These are phyloP conservation scores for Isatis lusitanica DNA, from an alignment of 441 rosid species.

Conservation along the genomic window DNA sequence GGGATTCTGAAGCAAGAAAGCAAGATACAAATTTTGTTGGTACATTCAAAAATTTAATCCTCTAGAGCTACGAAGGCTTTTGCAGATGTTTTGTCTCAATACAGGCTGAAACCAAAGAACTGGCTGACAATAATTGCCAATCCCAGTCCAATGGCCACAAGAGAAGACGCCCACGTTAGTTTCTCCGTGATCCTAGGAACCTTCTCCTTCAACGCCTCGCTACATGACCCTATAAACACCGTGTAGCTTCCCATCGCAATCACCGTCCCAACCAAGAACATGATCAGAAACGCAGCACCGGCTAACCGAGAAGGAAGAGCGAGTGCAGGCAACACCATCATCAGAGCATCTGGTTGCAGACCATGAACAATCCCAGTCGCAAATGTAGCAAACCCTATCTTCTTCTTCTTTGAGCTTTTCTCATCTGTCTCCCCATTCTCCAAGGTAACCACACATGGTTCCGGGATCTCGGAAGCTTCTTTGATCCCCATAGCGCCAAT, in stretches of 20 bases:
- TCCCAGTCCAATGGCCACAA: slow-evolving; percentile 85
- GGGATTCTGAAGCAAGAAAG: slow-evolving; percentile 11
- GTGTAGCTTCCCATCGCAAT: slow-evolving; percentile 97
- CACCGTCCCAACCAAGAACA: slow-evolving; percentile 90
- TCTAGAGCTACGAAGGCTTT: slow-evolving; percentile 14
- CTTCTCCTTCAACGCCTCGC: slow-evolving; percentile 79
- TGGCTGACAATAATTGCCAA: slow-evolving; percentile 80
- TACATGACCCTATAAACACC: slow-evolving; percentile 84
- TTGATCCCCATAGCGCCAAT: slow-evolving; percentile 91
- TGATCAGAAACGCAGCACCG: slow-evolving; percentile 82
- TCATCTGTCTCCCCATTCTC: slow-evolving; percentile 74
- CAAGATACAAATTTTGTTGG: slow-evolving; percentile 19
- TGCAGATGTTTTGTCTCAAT: slow-evolving; percentile 32
- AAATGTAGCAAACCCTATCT: slow-evolving; percentile 88
- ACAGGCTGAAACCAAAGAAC: slow-evolving; percentile 80
- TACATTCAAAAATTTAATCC: slow-evolving; percentile 8
- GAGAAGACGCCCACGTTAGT: slow-evolving; percentile 93
- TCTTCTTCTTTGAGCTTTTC: slow-evolving; percentile 62
- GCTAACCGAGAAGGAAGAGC: slow-evolving; percentile 92
- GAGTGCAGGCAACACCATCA: slow-evolving; percentile 96
- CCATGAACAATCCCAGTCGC: slow-evolving; percentile 94
- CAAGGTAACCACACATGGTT: slow-evolving; percentile 65
- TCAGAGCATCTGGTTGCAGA: slow-evolving; percentile 89
- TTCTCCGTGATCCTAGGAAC: slow-evolving; percentile 92
- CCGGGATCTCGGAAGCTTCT: slow-evolving; percentile 80